Base-by-base conservation (phyloP, 2,329 filamentous ascomycete genomes). In the Colletotrichum gloeosporioides region DNA sequence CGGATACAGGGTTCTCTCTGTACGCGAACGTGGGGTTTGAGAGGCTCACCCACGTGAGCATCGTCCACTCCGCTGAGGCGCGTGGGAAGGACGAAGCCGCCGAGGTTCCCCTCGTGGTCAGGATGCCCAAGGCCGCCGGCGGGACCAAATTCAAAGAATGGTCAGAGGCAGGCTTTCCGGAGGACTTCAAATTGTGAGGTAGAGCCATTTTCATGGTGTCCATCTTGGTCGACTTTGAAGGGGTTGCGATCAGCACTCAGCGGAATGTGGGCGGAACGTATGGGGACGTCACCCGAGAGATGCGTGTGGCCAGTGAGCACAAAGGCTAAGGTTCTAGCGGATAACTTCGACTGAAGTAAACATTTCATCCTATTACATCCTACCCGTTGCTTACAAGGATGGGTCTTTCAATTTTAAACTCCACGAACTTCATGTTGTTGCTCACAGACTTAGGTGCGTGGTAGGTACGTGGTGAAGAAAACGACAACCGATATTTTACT, bases 71-170 rank as follows among this genome's bases (percentile, higher is more conserved):
- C 9, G 59, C 31, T 1, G 81, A 82, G 18, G 75, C 83, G 6
- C 77, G 86, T 57, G 83, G 82, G 4, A 82, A 82, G 6, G 81
- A 83, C 7, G 68, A 78, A 31, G 85, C 86, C 39, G 80, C 87
- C 12, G 81, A 82, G 64, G 83, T 85, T 32, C 86, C 86, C 2
- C 80, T 87, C 10, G 86, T 86, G 84, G 83, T 86, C 31, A 82
- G 80, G 76, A 84, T 87, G 84, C 86, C 86, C 8, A 74, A 82
- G 39, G 78, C 75, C 39, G 82, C 80, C 13, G 77, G 79, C 2
- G 82, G 80, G 5, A 76, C 83, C 78, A 82, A 70, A 2, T 86
- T 85, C 78, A 79, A 80, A 29, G 80, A 85, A 65, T 84, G 84
- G 84, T 75, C 72, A 18, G 77, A 73, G n/a, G 71, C 67, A n/a